A percentile compares a stretch with the other conserved stretches of the same genome.
phyloP scores from a whole-genome alignment of 2,329 filamentous ascomycete species.

The Ceratocystis lukuohia region DNA sequence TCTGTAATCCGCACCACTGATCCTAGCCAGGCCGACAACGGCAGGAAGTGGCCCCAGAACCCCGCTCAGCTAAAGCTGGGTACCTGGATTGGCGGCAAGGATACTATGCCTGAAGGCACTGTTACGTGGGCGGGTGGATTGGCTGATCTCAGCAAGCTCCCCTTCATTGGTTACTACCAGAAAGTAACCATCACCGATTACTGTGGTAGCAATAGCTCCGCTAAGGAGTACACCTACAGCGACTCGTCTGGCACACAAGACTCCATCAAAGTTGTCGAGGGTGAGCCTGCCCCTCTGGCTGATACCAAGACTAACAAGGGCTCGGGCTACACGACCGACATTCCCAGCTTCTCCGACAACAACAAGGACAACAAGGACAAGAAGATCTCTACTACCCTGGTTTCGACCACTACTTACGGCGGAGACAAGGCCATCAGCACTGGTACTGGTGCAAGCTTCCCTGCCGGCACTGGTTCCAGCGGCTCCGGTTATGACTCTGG shows the following conservation, averaged over 20 bases:
- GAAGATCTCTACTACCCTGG: not conserved
- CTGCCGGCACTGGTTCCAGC: not conserved
- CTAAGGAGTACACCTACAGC: conserved; percentile 37
- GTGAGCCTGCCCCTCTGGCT: conserved; percentile 22
- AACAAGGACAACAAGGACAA: not conserved
- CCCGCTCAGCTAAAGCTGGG: conserved; percentile 55
- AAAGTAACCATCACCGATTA: conserved; percentile 41
- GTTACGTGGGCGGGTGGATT: conserved; percentile 58
- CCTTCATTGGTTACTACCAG: conserved; percentile 45
- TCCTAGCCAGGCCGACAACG: conserved; percentile 33
- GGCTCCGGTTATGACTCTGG: no score
- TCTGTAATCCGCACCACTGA: conserved; percentile 34
- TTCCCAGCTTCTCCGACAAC: conserved; percentile 8
- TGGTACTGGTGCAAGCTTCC: conserved; percentile 1
- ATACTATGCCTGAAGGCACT: conserved; percentile 40
- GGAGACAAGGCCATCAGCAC: conserved; percentile 3
- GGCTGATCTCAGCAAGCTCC: conserved; percentile 38
- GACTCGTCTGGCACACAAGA: conserved; percentile 37
- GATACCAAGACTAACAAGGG: not conserved
- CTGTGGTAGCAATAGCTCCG: conserved; percentile 34
- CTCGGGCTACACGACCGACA: conserved; percentile 23
- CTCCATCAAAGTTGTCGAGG: conserved; percentile 39
- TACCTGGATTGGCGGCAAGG: conserved; percentile 39
- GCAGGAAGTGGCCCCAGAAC: conserved; percentile 47
- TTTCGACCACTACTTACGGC: not conserved